These are phyloP conservation scores for Colletotrichum tropicicola DNA, from an alignment of 2,329 filamentous ascomycete species.

Conservation along the genomic window DNA sequence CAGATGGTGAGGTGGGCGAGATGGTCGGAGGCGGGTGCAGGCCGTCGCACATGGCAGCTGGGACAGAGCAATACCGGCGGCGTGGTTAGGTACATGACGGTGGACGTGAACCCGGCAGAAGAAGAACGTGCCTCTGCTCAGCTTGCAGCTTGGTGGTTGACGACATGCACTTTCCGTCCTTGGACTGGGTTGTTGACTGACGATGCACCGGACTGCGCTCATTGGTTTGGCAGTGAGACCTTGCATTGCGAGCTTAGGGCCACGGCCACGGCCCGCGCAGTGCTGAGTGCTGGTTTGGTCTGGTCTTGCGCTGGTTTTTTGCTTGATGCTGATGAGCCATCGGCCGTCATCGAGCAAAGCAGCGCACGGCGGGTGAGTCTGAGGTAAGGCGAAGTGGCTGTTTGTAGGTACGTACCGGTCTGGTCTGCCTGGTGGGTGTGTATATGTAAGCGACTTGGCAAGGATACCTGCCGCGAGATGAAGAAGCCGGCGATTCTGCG, in stretches of 20 bases:
- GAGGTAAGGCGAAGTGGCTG: too few species aligned
- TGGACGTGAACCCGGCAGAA: not conserved
- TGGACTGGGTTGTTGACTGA: not conserved
- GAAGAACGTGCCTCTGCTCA: not conserved
- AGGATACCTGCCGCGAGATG: not conserved
- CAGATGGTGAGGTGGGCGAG: not conserved
- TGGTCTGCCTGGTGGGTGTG: not conserved
- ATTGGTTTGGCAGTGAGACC: slow-evolving; percentile 16
- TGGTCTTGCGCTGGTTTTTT: slow-evolving; percentile 14
- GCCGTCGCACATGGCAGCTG: too few species aligned
- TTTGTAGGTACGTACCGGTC: not conserved
- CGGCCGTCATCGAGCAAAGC: slow-evolving; percentile 5
- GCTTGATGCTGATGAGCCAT: slow-evolving; percentile 19
- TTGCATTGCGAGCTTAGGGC: slow-evolving; percentile 22
- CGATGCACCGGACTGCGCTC: slow-evolving; percentile 15
- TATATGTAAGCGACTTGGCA: not conserved
- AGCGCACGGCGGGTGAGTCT: too few species aligned
- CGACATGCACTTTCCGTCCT: not conserved
- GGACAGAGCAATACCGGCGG: not conserved
- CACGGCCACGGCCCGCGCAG: slow-evolving; percentile 25
- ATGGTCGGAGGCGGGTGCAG: not conserved
- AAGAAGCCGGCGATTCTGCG: not conserved
- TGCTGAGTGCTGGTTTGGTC: slow-evolving; percentile 27
- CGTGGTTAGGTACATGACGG: not conserved
- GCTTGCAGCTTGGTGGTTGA: not conserved